Evolutionary conservation across 139 green algal genomes (phyloP).

Genomic region (Chlorella sp.): DNA sequence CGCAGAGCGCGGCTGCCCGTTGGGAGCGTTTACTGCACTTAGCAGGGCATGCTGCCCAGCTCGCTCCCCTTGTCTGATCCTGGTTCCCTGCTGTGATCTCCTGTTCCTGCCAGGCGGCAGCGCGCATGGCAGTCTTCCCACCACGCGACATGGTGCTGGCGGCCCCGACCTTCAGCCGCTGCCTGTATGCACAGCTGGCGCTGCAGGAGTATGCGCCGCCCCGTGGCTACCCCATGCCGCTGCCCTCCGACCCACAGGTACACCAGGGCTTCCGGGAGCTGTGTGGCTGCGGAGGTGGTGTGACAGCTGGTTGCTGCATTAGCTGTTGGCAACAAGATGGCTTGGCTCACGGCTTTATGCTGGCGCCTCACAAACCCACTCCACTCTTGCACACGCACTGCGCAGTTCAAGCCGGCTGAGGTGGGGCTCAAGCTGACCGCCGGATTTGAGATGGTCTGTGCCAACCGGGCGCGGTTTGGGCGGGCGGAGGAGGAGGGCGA

Average conservation of each 20-base stretch:
- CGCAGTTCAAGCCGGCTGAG: constrained; percentile 42
- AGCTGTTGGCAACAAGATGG: too few relatives aligned
- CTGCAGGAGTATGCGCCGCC: constrained; percentile 70
- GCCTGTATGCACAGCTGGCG: constrained; percentile 77
- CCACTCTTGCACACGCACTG: too few relatives aligned
- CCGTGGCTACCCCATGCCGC: constrained; percentile 48
- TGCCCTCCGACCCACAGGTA: constrained; percentile 31
- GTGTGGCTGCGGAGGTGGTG: too few relatives aligned
- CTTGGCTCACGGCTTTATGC: too few relatives aligned
- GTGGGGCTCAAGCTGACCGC: constrained; percentile 78
- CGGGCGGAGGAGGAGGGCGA: background rate
- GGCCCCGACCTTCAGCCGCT: constrained; percentile 61
- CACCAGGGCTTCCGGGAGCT: background rate
- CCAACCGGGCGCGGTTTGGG: constrained; percentile 13
- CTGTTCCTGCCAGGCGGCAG: constrained; percentile 63
- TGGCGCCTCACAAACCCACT: too few relatives aligned
- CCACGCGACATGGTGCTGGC: constrained; percentile 48
- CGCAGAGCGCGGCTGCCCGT: too few relatives aligned
- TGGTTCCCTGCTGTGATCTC: too few relatives aligned
- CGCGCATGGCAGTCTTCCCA: constrained; percentile 58
- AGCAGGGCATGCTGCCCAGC: too few relatives aligned
- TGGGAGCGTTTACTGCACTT: too few relatives aligned
- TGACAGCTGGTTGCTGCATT: too few relatives aligned
- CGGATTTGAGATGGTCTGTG: constrained; percentile 77
- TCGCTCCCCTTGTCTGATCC: too few relatives aligned